phyloP scores from a whole-genome alignment of 2,329 filamentous ascomycete species.

The Tolypocladium amazonense region DNA sequence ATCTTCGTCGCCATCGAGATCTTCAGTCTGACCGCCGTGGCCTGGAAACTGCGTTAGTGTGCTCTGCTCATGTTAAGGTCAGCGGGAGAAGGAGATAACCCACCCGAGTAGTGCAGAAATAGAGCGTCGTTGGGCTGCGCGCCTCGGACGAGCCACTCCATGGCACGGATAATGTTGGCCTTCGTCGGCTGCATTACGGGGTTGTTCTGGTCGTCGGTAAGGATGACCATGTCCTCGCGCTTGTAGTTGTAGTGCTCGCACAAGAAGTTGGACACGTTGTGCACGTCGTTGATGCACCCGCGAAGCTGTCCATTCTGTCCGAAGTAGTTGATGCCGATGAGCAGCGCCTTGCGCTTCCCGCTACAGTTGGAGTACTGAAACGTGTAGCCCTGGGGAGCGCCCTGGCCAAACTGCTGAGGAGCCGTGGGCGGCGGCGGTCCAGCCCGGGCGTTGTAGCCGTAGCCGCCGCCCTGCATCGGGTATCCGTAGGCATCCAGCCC shows the following conservation, averaged over 20 bases:
- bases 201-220: slow-evolving; percentile 66
- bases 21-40: slow-evolving; percentile 66
- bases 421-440: slow-evolving; percentile 35
- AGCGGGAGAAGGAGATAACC: background rate
- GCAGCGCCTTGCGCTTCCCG: slow-evolving; percentile 60
- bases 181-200: slow-evolving; percentile 64
- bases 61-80: background rate
- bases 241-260: slow-evolving; percentile 59
- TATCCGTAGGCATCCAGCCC: slow-evolving; percentile 37
- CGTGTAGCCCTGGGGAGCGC: slow-evolving; percentile 56
- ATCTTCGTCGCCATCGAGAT: slow-evolving; percentile 65
- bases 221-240: slow-evolving; percentile 68
- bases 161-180: slow-evolving; percentile 61
- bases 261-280: slow-evolving; percentile 64
- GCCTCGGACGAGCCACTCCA: slow-evolving; percentile 64
- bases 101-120: slow-evolving; percentile 67
- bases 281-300: slow-evolving; percentile 73
- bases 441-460: slow-evolving; percentile 17
- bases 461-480: slow-evolving; percentile 19
- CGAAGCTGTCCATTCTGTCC: slow-evolving; percentile 59
- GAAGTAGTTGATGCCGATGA: slow-evolving; percentile 78
- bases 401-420: slow-evolving; percentile 52
- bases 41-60: slow-evolving; percentile 29
- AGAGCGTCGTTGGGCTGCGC: slow-evolving; percentile 65
- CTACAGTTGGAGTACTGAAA: slow-evolving; percentile 71